Conservation (phyloP, 495 filamentous ascomycete species). For the Lindgomyces ingoldianus region DNA sequence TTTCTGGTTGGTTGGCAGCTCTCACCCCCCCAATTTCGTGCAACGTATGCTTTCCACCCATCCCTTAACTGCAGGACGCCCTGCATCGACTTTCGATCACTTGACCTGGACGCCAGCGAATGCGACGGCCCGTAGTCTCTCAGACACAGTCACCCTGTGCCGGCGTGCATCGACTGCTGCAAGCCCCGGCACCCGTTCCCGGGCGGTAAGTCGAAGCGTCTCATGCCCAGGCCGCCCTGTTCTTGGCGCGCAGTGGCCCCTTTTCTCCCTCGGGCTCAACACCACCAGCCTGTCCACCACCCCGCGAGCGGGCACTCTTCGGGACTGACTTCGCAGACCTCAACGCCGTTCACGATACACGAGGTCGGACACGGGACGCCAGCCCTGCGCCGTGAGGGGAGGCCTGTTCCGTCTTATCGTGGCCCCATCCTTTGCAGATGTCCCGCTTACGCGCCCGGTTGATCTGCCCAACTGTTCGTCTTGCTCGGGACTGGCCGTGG, state of each 20-base stretch:
- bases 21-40: slow-evolving; percentile 1
- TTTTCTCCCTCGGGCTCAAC: neutral
- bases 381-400: slow-evolving; percentile 18
- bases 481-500: slow-evolving; percentile 37
- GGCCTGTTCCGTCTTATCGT: slow-evolving; percentile 32
- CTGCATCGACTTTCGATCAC: slow-evolving; percentile 69
- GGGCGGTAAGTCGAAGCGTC: slow-evolving; percentile 37
- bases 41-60: slow-evolving; percentile 3
- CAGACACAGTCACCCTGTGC: slow-evolving; percentile 43
- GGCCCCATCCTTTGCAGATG: slow-evolving; percentile 24
- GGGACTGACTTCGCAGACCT: slow-evolving; percentile 2
- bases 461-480: slow-evolving; percentile 35
- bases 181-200: slow-evolving; percentile 34
- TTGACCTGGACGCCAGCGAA: slow-evolving; percentile 55
- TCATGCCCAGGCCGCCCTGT: slow-evolving; percentile 12
- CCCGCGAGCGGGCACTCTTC: too few relatives aligned
- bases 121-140: slow-evolving; percentile 32
- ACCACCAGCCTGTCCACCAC: too few relatives aligned
- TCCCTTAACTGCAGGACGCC: slow-evolving; percentile 39
- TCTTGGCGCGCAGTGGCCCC: slow-evolving; percentile 3
- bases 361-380: neutral
- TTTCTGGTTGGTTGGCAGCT: slow-evolving; percentile 35
- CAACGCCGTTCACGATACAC: neutral
- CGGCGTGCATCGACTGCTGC: slow-evolving; percentile 42
- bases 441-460: slow-evolving; percentile 39